Evolutionary conservation across 1,284 basidiomycete species (phyloP).

Genomic region (Marasmius tenuissimus): DNA sequence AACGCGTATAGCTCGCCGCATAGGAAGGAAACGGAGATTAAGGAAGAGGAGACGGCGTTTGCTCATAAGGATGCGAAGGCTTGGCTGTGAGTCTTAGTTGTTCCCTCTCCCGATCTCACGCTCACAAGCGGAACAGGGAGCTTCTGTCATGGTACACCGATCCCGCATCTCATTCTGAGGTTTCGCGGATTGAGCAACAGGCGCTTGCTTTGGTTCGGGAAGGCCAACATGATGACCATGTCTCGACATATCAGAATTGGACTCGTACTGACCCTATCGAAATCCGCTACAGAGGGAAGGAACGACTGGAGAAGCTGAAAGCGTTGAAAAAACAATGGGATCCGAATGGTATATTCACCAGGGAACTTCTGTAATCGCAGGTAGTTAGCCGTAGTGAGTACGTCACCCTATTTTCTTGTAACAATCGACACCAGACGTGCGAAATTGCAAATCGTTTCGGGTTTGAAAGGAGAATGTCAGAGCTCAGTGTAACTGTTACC

Average conservation of each 20-base stretch:
- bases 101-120: background rate
- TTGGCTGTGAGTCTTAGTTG: constrained; percentile 1
- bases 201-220: background rate
- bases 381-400: background rate
- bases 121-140: background rate
- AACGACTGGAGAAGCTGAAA: constrained; percentile 2
- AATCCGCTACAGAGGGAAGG: background rate
- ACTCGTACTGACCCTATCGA: constrained; percentile 2
- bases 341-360: constrained; percentile 7
- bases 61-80: constrained; percentile 5
- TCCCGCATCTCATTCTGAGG: background rate
- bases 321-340: constrained; percentile 7
- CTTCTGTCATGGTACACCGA: constrained; percentile 7
- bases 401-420: background rate
- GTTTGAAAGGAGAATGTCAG: too few relatives aligned
- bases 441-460: background rate
- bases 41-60: constrained; percentile 1
- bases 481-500: too few relatives aligned
- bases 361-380: background rate
- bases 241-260: constrained; percentile 7
- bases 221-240: background rate
- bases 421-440: background rate
- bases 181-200: background rate
- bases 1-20: background rate
- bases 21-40: background rate